Conservation (phyloP, 108 stramenopile genomes). For the Cafeteria roenbergensis region DNA sequence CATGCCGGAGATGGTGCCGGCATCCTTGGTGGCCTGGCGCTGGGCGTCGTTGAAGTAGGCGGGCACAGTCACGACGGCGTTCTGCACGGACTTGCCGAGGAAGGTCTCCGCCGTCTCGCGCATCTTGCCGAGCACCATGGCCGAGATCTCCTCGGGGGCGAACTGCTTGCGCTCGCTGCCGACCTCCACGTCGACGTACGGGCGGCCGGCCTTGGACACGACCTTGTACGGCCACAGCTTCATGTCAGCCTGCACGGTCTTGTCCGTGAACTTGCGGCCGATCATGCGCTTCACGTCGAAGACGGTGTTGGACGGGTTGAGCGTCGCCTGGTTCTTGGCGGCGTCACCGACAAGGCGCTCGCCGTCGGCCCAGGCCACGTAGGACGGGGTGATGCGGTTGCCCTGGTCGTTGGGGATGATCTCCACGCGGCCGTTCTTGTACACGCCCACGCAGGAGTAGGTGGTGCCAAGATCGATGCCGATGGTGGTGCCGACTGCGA, state of each 20-base stretch:
- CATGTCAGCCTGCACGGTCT: slow-evolving; percentile 40
- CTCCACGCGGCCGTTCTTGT: slow-evolving; percentile 40
- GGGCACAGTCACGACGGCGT: slow-evolving; percentile 83
- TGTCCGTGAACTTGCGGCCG: slow-evolving; percentile 43
- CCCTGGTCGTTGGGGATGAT: slow-evolving; percentile 66
- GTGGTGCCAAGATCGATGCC: slow-evolving; percentile 46
- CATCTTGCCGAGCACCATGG: slow-evolving; percentile 52
- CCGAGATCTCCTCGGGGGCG: slow-evolving; percentile 48
- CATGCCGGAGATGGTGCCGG: slow-evolving; percentile 51
- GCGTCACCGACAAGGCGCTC: slow-evolving; percentile 46
- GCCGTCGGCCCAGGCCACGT: slow-evolving; percentile 53
- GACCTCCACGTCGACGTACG: slow-evolving; percentile 43
- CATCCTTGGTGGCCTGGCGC: slow-evolving; percentile 68
- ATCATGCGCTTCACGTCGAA: slow-evolving; percentile 58
- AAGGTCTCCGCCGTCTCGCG: slow-evolving; percentile 42
- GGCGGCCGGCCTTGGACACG: slow-evolving; percentile 29
- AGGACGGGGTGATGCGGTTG: slow-evolving; percentile 64
- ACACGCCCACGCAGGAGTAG: slow-evolving; percentile 41
- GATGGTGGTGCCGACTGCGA: slow-evolving; percentile 12
- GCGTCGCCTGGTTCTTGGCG: slow-evolving; percentile 49
- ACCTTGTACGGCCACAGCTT: slow-evolving; percentile 44
- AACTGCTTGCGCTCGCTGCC: slow-evolving; percentile 40
- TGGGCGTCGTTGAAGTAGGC: slow-evolving; percentile 82
- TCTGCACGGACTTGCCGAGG: slow-evolving; percentile 38
- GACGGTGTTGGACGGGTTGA: slow-evolving; percentile 46